Evolutionary conservation across 148 eudicot species (phyloP).

Genomic region (Rhododendron williamsianum): DNA sequence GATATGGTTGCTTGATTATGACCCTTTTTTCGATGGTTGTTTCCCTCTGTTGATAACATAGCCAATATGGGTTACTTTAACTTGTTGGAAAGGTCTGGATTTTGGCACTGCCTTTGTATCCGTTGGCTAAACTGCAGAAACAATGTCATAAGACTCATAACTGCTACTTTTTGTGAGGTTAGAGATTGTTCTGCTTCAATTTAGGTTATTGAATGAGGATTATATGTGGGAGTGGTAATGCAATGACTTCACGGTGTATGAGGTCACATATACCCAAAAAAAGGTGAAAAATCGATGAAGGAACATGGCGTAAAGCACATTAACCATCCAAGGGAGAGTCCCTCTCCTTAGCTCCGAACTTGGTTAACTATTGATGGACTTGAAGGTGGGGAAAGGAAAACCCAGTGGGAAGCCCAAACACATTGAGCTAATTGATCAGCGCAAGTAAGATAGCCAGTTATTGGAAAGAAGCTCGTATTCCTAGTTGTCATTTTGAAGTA

Average conservation of each 20-base stretch:
- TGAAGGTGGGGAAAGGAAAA: background rate
- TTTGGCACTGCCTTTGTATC: background rate
- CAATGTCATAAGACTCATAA: background rate
- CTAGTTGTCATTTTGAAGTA: background rate
- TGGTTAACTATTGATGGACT: background rate
- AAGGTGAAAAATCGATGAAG: background rate
- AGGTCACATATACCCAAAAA: background rate
- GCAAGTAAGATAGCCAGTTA: background rate
- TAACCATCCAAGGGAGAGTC: background rate
- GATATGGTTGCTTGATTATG: background rate
- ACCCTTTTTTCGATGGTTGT: background rate
- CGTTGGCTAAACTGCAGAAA: background rate
- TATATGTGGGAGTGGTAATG: background rate
- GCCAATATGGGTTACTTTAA: background rate
- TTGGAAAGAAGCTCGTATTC: background rate
- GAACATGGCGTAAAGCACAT: background rate
- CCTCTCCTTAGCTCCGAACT: background rate
- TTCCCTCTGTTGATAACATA: background rate
- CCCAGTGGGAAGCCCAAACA: background rate
- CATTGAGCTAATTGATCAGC: background rate
- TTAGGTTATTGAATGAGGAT: background rate
- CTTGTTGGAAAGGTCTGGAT: background rate
- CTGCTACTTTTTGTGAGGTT: background rate
- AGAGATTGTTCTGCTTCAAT: background rate
- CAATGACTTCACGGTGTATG: background rate